phyloP scores from a whole-genome alignment of 1,284 basidiomycete genomes.

The Moesziomyces parantarcticus region DNA sequence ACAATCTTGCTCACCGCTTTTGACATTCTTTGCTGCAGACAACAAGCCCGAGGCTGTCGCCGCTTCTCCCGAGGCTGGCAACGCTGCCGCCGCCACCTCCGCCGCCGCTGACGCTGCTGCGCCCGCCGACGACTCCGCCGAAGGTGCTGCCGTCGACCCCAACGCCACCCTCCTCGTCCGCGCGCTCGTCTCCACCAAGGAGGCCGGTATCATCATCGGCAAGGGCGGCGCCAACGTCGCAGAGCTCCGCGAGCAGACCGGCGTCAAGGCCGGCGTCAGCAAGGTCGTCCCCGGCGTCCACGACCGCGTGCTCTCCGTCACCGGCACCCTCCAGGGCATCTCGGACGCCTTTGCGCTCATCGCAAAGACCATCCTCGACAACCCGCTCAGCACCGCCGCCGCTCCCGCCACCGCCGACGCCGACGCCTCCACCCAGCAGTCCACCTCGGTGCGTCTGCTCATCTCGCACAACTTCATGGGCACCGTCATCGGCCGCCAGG shows the following conservation, averaged over 20 bases:
- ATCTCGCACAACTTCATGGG: constrained; percentile 68
- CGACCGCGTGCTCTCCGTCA: constrained; percentile 94
- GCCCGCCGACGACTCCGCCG: constrained; percentile 26
- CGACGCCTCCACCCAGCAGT: constrained; percentile 72
- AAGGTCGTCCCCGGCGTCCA: constrained; percentile 97
- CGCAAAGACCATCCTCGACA: constrained; percentile 83
- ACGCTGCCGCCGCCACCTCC: constrained; percentile 12
- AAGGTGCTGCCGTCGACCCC: constrained; percentile 41
- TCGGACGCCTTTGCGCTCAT: constrained; percentile 97
- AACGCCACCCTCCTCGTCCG: constrained; percentile 56
- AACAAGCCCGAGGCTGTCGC: constrained; percentile 36
- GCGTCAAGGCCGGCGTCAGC: constrained; percentile 97
- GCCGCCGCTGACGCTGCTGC: constrained; percentile 12
- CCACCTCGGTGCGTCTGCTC: constrained; percentile 84
- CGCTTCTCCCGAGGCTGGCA: constrained; percentile 10
- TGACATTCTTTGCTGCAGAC: constrained; percentile 1
- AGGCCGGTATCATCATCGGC: constrained; percentile 71
- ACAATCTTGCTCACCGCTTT: not conserved
- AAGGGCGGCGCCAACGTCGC: constrained; percentile 97
- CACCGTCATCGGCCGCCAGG: constrained; percentile 67
- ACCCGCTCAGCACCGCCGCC: constrained; percentile 47
- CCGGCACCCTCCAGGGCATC: constrained; percentile 88
- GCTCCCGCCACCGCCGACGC: constrained; percentile 72
- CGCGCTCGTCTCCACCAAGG: constrained; percentile 64
- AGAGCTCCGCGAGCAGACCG: constrained; percentile 90